Evolutionary conservation across 768 basidiomycete genomes (phyloP), one percentile per base, ranked within the genome.

Genomic region (Mycena maculata): DNA sequence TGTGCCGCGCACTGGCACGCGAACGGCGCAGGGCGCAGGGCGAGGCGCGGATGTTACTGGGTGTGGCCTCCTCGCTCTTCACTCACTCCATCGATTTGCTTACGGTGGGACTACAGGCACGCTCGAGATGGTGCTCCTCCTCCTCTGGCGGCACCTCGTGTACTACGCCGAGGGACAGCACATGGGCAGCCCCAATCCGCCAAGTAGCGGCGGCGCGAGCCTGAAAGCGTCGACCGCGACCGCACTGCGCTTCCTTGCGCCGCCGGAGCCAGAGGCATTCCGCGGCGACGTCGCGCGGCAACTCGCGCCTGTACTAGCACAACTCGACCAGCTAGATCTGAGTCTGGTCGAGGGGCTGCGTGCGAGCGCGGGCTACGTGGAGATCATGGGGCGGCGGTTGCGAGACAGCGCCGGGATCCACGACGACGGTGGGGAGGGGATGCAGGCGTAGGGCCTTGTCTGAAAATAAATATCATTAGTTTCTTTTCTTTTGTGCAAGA

Each of bases 61-160:
- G 91, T 91, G 87, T 79, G 15, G 9, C 39, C 39, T 33, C 22
- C 41, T 6, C 36, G 18, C 12, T n/a, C 9, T 36, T 50, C 15
- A 47, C 54, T 31, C 52, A 25, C 11, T n/a, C 30, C 42, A 5
- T 36, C 54, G 41, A 52, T 50, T 60, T 12, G 65, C 45, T 31
- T 22, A 45, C 42, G n/a, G n/a, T n/a, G n/a, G n/a, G n/a, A n/a
- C n/a, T n/a, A 5, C 69, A 92, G 92, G 86, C 61, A 87, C 90
- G 18, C 78, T 88, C 54, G 95, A 96, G 77, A 91, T 95, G 87
- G 76, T 92, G 7, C 82, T 96, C 11, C 82, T 96, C 20, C 83
- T 96, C 22, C 80, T 94, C 12, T 95, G 92, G 91, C 85, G 93
- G 18, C 95, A 96, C 72, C 73, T 94, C 30, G 83, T 86, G 16